These are phyloP conservation scores for Leishmania amazonensis DNA, from an alignment of 208 protist genomes.

Conservation along the genomic window DNA sequence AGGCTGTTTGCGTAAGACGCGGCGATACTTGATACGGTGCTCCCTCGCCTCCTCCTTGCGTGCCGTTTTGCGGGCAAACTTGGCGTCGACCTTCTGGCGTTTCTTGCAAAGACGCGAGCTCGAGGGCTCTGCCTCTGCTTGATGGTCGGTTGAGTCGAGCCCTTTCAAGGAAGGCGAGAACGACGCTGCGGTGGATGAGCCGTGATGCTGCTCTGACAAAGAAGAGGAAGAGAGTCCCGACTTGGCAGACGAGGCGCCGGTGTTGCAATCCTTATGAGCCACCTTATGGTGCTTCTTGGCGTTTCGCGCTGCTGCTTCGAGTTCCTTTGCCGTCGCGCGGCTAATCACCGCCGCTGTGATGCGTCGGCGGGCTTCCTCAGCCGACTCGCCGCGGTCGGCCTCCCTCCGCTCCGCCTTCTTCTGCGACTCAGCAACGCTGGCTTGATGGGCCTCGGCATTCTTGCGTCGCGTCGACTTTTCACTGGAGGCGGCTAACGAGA, in stretches of 20 bases:
- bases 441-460: conserved; percentile 43
- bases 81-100: conserved; percentile 34
- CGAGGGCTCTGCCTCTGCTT: neutral
- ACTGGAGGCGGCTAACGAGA: conserved; percentile 29
- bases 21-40: conserved; percentile 34
- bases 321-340: conserved; percentile 68
- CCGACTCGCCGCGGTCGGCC: conserved; percentile 33
- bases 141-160: neutral
- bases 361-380: conserved; percentile 48
- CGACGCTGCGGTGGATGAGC: neutral
- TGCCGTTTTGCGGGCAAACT: conserved; percentile 39
- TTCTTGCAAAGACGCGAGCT: conserved; percentile 19
- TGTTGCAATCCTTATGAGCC: conserved; percentile 9
- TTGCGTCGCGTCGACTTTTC: conserved; percentile 52
- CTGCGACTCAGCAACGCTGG: conserved; percentile 9
- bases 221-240: neutral
- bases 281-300: conserved; percentile 24
- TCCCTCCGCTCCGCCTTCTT: conserved; percentile 16
- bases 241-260: neutral
- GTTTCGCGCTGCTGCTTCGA: conserved; percentile 34
- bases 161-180: neutral
- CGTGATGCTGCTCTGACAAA: neutral
- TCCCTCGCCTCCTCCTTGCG: conserved; percentile 37
- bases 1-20: conserved; percentile 22
- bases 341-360: conserved; percentile 66